Percentiles rank a stretch among this genome's conserved stretches.
phyloP scores from a whole-genome alignment of 2,329 filamentous ascomycete species.

The Fusarium marasasianum region DNA sequence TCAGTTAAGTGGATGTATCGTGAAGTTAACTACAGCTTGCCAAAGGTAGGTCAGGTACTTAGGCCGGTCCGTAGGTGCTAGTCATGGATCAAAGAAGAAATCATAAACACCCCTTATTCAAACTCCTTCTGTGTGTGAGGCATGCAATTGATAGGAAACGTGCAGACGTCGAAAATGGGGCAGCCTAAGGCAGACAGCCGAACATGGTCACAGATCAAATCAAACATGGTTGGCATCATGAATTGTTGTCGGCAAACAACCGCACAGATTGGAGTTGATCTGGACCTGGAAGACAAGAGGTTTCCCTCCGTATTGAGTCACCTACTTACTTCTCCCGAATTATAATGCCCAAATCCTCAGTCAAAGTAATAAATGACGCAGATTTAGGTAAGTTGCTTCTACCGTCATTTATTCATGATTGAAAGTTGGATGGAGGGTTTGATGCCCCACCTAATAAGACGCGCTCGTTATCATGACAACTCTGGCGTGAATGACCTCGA shows the following conservation, averaged over 20 bases:
- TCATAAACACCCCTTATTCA: background rate
- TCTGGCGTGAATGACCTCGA: background rate
- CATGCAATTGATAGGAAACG: background rate
- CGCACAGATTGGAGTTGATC: background rate
- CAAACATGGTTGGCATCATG: conserved; percentile 10
- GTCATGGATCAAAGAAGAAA: background rate
- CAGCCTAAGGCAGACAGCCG: conserved; percentile 16
- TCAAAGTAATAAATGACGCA: background rate
- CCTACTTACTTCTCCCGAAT: background rate
- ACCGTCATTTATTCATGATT: conserved; percentile 4
- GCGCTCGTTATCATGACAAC: conserved; percentile 28
- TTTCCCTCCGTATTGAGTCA: background rate
- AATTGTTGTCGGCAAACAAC: background rate
- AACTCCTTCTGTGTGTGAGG: background rate
- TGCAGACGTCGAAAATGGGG: background rate
- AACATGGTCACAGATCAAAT: conserved; percentile 1
- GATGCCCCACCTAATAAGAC: conserved; percentile 26
- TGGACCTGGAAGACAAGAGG: background rate
- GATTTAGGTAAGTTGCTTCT: background rate
- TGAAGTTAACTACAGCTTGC: background rate
- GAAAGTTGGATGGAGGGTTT: conserved; percentile 9
- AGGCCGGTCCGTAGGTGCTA: background rate
- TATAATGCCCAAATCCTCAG: background rate
- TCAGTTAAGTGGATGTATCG: background rate
- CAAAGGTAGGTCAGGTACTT: background rate